phyloP scores from a whole-genome alignment of 1,139 yeast genomes.

The Saccharomyces hybrid region DNA sequence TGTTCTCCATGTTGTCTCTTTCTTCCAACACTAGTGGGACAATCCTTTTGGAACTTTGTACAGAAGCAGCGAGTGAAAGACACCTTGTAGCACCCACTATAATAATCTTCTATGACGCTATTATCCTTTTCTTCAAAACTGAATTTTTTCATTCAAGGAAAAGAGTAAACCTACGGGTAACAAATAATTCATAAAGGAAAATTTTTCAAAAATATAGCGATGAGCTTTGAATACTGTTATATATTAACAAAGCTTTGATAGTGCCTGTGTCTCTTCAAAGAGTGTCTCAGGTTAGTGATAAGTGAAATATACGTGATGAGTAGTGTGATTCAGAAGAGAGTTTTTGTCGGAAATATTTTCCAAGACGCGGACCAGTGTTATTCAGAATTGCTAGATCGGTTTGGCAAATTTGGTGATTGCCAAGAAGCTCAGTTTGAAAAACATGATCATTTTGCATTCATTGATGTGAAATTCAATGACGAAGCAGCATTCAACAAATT shows the following conservation, averaged over 20 bases:
- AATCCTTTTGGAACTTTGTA: not conserved
- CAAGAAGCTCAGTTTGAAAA: constrained; percentile 31
- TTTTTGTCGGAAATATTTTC: constrained; percentile 47
- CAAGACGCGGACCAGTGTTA: constrained; percentile 33
- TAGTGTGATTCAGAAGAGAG: constrained; percentile 28
- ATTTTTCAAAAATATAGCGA: constrained; percentile 1
- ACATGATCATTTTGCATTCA: constrained; percentile 58
- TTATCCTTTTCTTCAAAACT: not conserved
- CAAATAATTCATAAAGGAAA: not conserved
- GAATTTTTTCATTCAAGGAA: not conserved
- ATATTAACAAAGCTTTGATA: not conserved
- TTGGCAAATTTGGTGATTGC: constrained; percentile 46
- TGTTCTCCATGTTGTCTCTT: not conserved
- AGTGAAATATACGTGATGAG: not conserved
- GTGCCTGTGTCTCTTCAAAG: no score
- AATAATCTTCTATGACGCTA: no score
- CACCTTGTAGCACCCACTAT: not conserved
- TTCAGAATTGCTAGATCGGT: constrained; percentile 36
- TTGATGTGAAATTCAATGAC: constrained; percentile 47
- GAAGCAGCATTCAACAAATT: constrained; percentile 41
- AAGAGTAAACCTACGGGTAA: not conserved
- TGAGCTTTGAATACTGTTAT: not conserved
- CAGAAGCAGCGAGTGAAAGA: not conserved
- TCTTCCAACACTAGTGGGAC: not conserved
- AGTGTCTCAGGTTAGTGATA: no score